Evolutionary conservation across 768 basidiomycete species (phyloP), one percentile per base, ranked within the genome.

Genomic region (Trametes cinnabarina): DNA sequence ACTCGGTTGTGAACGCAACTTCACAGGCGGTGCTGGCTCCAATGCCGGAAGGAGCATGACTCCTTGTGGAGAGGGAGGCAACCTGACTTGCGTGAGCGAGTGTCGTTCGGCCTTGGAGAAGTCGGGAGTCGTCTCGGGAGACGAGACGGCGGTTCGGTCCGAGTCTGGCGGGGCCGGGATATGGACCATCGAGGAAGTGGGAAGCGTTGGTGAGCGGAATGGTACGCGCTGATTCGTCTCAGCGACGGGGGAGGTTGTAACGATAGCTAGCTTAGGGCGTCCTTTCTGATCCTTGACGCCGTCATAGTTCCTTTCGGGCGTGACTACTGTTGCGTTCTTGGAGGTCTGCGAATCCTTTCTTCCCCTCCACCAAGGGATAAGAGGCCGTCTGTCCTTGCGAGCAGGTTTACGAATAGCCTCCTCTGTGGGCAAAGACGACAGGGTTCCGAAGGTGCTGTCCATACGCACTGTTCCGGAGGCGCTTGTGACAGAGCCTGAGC

Each of bases 371-470:
- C 60, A 61, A 2, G 60, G 55, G 7, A 61, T 22, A 4, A 61
- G 43, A 2, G 60, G 42, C 3, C 60, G 60, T n/a, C 50, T 41
- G 15, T 47, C 51, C 32, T 55, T 51, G 11, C 49, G 50, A 9
- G 43, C 19, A 2, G 60, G 58, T 30, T 62, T 57, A 40, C 63
- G 65, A 43, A 68, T 66, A 10, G 53, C 60, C n/a, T 64, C 65
- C 12, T 67, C 68, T 2, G 65, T 61, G 3, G 68, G 68, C 35
- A 69, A 55, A n/a, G 63, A 56, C 6, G 63, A 56, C 6, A 60
- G 54, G 6, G 66, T 57, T 22, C 66, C 56, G 55, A 69, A 69
- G 25, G 67, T 68, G 41, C 60, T 50, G 37, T 62, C 65, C 65
- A 68, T 68, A 1, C 66, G 61, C 4, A 64, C 59, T 8, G 55